Evolutionary conservation across 1,284 basidiomycete genomes (phyloP), one percentile per base, ranked within the genome.

Genomic region (Puccinia brachypodii): DNA sequence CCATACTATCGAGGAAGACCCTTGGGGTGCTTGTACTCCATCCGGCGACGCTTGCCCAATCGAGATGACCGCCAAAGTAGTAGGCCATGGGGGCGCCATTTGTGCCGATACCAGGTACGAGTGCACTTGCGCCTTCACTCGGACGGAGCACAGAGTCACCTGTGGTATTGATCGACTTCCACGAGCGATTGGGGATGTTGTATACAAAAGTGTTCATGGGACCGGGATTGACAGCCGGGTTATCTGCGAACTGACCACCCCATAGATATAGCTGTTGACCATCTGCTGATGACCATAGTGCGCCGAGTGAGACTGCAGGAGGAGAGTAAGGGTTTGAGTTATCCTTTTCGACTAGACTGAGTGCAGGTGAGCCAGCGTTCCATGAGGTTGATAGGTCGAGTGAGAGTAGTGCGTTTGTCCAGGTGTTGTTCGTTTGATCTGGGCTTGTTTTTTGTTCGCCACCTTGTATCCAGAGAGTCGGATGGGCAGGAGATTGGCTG

Each of bases 321-420:
- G 85, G 85, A 9, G 56, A 80, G 33, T 82, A 83, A 50, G 81
- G 82, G 77, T 85, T 83, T 9, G 83, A 83, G 11, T 69, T 84
- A 53, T 84, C 84, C 8, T 83, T 74, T 47, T 84, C 44, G 33
- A 85, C 82, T 38, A 85, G 83, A 50, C 3, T 81, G 9, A 85
- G 75, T 11, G 83, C 82, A 8, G 85, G 85, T 14, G 82, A 84
- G 8, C 84, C 85, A 0, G 84, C 83, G 14, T 69, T 60, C 83
- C 83, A 85, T 36, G 84, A 83, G 14, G 66, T 75, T 3, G 82
- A 76, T 0, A 85, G 71, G 38, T 84, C 82, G 2, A 85, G 50
- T 22, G 83, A 68, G 13, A 85, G 83, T 28, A 85, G 82, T 47
- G 85, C 85, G 76, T 85, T 85, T 3, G 85, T 85, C 83, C 85